Evolutionary conservation across 306 rosid species (phyloP), one percentile per base, ranked within the genome.

Genomic region (Cicer pinnatifidum): DNA sequence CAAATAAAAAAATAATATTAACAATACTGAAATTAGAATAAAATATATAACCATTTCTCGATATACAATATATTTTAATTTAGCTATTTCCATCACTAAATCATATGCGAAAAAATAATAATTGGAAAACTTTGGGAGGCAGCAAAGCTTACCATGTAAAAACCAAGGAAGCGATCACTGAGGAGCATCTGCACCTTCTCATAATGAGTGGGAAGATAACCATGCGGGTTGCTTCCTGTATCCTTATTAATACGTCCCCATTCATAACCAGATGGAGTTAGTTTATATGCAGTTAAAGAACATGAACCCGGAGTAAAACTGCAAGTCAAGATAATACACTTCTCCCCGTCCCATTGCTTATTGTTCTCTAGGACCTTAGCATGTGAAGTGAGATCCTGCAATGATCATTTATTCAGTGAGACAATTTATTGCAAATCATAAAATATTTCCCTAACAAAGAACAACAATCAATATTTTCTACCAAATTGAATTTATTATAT

Each of bases 151-250:
- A 94, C 99, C 99, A 95, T 95, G 80, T 95, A 95, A 89, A 91
- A 95, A 64, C 99, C 99, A 39, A 88, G 89, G 88, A 95, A 95
- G 57, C 99, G 95, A 72, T 95, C 99, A 47, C 99, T 95, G n/a
- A 95, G 96, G 13, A 95, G 97, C 99, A 95, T 95, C 84, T 95
- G 99, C 85, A 95, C 99, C 86, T 91, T 95, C 88, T 95, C 99
- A 17, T 95, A 95, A 40, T 95, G 97, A 76, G 99, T 86, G 37
- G 99, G 99, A 78, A 95, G 97, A 82, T 95, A 95, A 33, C 99
- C 97, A 5, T 91, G 99, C 17, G 97, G 99, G 80, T 91, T 95
- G 90, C 97, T 94, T 72, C 97, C 96, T 0, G 93, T 87, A 80
- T 95, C 99, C 88, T 95, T 95, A 75, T 91, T 95, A 77, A 87